Base-by-base conservation (phyloP, 352 stramenopile genomes). In the Pseudoperonospora humuli region DNA sequence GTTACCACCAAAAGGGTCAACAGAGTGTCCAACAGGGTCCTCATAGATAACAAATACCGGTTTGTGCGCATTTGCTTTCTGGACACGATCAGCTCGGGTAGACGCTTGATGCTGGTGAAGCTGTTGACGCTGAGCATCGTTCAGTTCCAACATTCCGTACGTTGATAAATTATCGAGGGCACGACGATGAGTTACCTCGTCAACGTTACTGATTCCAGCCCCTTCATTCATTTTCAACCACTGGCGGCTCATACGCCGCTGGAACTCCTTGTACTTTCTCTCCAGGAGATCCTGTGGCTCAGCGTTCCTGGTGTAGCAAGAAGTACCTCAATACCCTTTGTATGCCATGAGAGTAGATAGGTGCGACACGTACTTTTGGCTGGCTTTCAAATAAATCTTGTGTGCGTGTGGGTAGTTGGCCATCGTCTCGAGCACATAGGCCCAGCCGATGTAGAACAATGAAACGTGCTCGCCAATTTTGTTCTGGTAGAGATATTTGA, bases 401-500 rank as follows among this genome's bases (percentile, higher is more conserved):
- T 93, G 67, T 5, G 81, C 81, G 59, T 91, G 72, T 8, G 79
- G 68, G 39, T 90, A 89, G 57, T 85, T 89, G 10, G 57, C 76
- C 50, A 79, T 68, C 33, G 70, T 90, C 56, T 93, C 81, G 4
- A 87, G 52, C 15, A 91, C 75, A 54, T 83, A 84, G 13, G 81
- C 78, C 81, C 81, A 93, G 33, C 75, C 81, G 7, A 91, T 81
- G 60, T 91, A 93, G 47, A 91, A 93, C 21, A 93, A 42, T 1
- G 81, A 77, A 2, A 91, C 63, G 8, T 68, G 62, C 50, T 89
- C 76, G 11, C 81, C 81, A 25, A 93, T 91, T 42, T 86, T 88
- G 64, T 88, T 88, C 43, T 83, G 69, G 55, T 91, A 89, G 32
- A 93, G 50, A 43, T 86, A 93, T 50, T 87, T 89, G 60, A 93